Conservation (phyloP, 495 filamentous ascomycete genomes). For the Daldinia bambusicola region DNA sequence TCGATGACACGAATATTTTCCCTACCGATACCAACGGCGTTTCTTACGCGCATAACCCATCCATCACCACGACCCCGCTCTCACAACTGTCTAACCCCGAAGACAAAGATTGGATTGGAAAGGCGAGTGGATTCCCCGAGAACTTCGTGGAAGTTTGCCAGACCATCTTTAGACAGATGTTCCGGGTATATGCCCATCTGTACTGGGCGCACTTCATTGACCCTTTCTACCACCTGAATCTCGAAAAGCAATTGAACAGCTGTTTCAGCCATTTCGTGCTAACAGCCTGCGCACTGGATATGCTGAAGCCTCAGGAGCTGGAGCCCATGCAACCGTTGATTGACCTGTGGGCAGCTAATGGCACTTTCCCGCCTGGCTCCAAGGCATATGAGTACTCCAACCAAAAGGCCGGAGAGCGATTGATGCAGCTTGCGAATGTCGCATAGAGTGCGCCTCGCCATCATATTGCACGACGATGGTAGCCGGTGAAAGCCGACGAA, state of each 20-base stretch:
- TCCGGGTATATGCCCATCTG: constrained; percentile 92
- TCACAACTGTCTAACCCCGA: constrained; percentile 68
- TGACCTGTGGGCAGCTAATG: constrained; percentile 86
- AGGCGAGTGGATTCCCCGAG: constrained; percentile 86
- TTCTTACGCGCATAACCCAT: constrained; percentile 65
- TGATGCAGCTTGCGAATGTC: constrained; percentile 54
- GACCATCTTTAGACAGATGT: constrained; percentile 96
- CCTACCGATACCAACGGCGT: constrained; percentile 74
- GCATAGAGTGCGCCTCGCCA: constrained; percentile 28
- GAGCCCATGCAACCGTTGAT: constrained; percentile 95
- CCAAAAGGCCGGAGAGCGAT: constrained; percentile 55
- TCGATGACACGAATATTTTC: constrained; percentile 86
- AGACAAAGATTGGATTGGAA: constrained; percentile 81
- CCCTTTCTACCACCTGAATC: constrained; percentile 84
- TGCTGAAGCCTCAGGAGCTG: constrained; percentile 83
- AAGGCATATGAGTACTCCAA: constrained; percentile 68
- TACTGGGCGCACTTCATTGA: constrained; percentile 86
- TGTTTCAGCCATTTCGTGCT: constrained; percentile 94
- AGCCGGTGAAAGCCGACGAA: constrained; percentile 1
- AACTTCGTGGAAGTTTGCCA: constrained; percentile 86
- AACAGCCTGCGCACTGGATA: constrained; percentile 83
- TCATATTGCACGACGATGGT: constrained; percentile 6
- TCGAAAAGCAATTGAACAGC: constrained; percentile 89
- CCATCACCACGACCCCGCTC: constrained; percentile 68
- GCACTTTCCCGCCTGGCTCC: constrained; percentile 78